Base-by-base conservation (phyloP, 228 moss, liverwort and hornwort species). In the Sphagnum magellanicum region DNA sequence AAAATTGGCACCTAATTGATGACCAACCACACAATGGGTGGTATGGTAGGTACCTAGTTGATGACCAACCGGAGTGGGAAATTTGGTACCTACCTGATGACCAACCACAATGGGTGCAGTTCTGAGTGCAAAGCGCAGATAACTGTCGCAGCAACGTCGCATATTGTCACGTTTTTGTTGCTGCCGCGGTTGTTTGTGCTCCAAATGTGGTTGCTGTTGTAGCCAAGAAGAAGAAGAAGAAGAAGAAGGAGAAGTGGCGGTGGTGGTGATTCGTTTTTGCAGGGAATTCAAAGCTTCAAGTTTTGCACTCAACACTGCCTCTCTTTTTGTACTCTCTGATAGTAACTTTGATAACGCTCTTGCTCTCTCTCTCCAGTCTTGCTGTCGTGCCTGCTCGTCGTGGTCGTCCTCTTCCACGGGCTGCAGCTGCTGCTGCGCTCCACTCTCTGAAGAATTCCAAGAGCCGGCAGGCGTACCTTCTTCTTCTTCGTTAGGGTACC, bases 321-420 rank as follows among this genome's bases (percentile, higher is more conserved):
- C 93, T 52, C 93, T 80, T 0, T 80, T 80, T 51, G 87, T 76
- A 65, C 90, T 93, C 48, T 90, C 87, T 50, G 78, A 63, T 53
- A 93, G 73, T 9, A 93, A 87, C 59, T 76, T 81, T 32, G 72
- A 77, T 67, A 83, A 74, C 2, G 63, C 79, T 50, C 81, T 81
- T 51, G 90, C 79, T 50, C 81, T 87, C 12, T 87, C 87, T 51
- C 83, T 84, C 93, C 93, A 93, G 49, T 79, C 73, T 4, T 82
- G 32, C 32, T 32, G 32, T 32, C 32, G 70, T 50, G 76, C 7
- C 6, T 75, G 74, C 57, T 65, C 70, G 13, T 82, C 82, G 8
- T 59, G 50, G 50, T 79, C 79, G 63, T 82, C 82, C 49, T 50
- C 57, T 49, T 71, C 14, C 6, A 76, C 59, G 50, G 59, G 58